Base-by-base conservation (phyloP, 2,329 filamentous ascomycete genomes). In the Akanthomyces muscarius region DNA sequence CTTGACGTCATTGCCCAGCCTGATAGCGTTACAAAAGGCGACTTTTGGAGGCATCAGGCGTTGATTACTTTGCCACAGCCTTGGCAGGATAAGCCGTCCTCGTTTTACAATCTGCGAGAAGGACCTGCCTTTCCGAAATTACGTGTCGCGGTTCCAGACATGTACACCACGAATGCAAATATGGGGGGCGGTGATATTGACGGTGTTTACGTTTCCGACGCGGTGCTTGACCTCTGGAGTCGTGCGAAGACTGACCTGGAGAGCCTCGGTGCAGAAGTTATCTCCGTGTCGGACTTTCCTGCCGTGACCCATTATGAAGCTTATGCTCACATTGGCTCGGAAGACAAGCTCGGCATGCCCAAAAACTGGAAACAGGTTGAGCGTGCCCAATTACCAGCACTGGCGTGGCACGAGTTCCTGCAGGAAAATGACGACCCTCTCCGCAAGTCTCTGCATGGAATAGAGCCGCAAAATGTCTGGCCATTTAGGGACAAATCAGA, bases 1-100 rank as follows among this genome's bases (percentile, higher is more conserved):
- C 70, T 85, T 2, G 75, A 81, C 61, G 75, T 81, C 5, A 74
- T 84, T 60, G 76, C 75, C 1, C 72, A 70, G 1, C 69, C 75
- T 0, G 82, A 85, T 65, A n/a, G 68, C 3, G 70, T 74, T 5
- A 74, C 72, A 0, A 66, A 68, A 7, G 79, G 80, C 1, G 82
- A 86, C 66, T 85, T 85, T 67, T 85, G 81, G 77, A 74, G 81
- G 6, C 74, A 80, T 42, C 83, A 86, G 64, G 71, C 68, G 0
- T 74, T 76, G 54, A 71, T 84, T 1, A 48, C 71, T 1, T 68
- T 84, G 4, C 75, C 77, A 0, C 64, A 65, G 3, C 64, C 71
- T 3, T 68, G 70, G 18, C 66, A 71, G 7, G 65, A 72, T 4
- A 71, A 70, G 3, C 74, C 76, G 5, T 44, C 69, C 4, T 74